A percentile compares a stretch with the other conserved stretches of the same genome.
These are phyloP conservation scores for Kwoniella europaea DNA, from an alignment of 768 basidiomycete genomes.

Conservation along the genomic window DNA sequence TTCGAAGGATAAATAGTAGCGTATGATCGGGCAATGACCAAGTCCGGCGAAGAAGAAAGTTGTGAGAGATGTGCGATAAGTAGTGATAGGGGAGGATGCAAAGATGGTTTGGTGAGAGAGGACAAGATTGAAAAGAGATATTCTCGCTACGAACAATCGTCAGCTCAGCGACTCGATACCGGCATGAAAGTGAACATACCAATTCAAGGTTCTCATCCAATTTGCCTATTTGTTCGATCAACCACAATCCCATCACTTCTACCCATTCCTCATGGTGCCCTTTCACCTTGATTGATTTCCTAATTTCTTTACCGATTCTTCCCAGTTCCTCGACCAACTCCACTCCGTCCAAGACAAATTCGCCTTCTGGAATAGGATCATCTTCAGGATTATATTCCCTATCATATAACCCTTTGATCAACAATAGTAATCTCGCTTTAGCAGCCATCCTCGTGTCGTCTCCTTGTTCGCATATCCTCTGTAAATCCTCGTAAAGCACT, in stretches of 20 bases:
- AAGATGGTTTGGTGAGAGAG: constrained; percentile 40
- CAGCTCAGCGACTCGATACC: background rate
- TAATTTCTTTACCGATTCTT: constrained; percentile 64
- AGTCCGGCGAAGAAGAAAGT: constrained; percentile 42
- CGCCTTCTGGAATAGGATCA: constrained; percentile 40
- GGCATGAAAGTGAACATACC: constrained; percentile 44
- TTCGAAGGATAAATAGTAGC: constrained; percentile 59
- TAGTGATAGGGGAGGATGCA: constrained; percentile 40
- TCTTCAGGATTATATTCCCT: constrained; percentile 45
- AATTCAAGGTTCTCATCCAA: constrained; percentile 55
- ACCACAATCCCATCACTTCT: constrained; percentile 61
- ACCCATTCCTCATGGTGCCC: constrained; percentile 37
- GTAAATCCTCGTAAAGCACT: constrained; percentile 48
- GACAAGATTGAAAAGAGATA: constrained; percentile 62
- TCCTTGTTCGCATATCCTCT: background rate
- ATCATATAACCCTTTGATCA: constrained; percentile 53
- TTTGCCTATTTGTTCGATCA: constrained; percentile 62
- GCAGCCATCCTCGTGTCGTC: constrained; percentile 18
- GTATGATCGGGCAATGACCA: constrained; percentile 63
- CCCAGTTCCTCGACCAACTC: constrained; percentile 67
- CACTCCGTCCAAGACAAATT: constrained; percentile 61
- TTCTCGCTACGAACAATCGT: constrained; percentile 60
- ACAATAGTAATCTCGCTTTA: constrained; percentile 38
- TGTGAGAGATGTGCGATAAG: constrained; percentile 41
- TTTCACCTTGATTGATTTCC: constrained; percentile 43